Percentiles rank a stretch among this genome's conserved stretches.
phyloP scores from a whole-genome alignment of 768 basidiomycete genomes.

The Tricholoma bakamatsutake region DNA sequence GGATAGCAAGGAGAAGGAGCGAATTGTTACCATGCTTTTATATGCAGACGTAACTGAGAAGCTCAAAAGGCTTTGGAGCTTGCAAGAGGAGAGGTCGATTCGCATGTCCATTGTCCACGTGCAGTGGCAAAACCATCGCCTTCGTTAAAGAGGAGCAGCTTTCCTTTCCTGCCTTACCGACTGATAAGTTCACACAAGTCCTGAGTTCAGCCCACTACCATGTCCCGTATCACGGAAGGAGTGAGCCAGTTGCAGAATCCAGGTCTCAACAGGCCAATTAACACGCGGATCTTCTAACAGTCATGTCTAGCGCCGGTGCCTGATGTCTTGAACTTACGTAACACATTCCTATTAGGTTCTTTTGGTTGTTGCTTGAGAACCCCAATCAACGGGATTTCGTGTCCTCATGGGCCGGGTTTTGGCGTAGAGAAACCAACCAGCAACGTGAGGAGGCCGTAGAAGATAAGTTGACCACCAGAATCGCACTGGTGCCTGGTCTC shows the following conservation, averaged over 20 bases:
- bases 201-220: too few species aligned
- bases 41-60: conserved; percentile 22
- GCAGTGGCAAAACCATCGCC: background rate
- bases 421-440: too few species aligned
- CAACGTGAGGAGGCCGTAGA: background rate
- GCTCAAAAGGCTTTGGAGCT: conserved; percentile 21
- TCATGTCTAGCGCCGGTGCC: background rate
- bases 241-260: background rate
- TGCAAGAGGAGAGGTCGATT: conserved; percentile 27
- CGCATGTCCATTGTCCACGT: conserved; percentile 32
- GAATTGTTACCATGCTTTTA: conserved; percentile 23
- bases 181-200: too few species aligned
- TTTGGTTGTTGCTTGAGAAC: conserved; percentile 5
- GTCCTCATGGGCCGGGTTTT: too few species aligned
- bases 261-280: background rate
- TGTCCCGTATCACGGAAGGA: too few species aligned
- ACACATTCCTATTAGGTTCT: background rate
- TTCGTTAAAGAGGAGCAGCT: background rate
- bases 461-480: background rate
- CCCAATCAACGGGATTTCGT: background rate
- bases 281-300: background rate
- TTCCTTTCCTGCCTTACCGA: background rate
- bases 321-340: background rate
- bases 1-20: conserved; percentile 20
- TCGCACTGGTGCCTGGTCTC: background rate